A percentile compares a stretch with the other conserved stretches of the same genome.
phyloP scores from a whole-genome alignment of 192 early-diverging fungal species.

The Lobosporangium transversale region DNA sequence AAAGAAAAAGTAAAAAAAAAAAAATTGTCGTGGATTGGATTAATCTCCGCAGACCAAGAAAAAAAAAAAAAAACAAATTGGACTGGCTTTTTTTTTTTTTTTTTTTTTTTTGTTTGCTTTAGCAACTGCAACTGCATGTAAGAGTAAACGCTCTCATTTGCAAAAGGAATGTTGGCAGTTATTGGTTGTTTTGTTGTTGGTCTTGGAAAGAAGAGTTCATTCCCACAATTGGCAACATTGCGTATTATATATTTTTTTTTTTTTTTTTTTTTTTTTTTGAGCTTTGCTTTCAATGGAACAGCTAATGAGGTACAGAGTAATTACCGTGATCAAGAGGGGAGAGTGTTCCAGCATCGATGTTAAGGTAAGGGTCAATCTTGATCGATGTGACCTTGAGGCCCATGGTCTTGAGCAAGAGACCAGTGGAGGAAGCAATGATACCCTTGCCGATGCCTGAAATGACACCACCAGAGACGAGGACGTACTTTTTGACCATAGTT shows the following conservation, averaged over 20 bases:
- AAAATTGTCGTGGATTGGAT: neutral
- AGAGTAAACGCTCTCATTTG: neutral
- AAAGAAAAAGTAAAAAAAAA: neutral
- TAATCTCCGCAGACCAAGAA: slow-evolving; percentile 4
- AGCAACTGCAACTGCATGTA: neutral
- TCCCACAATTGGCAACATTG: no score
- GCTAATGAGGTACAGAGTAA: slow-evolving; percentile 1
- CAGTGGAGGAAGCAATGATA: slow-evolving; percentile 98
- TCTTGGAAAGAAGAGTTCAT: no score
- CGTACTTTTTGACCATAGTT: slow-evolving; percentile 79
- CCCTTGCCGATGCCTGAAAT: slow-evolving; percentile 99
- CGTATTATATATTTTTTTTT: no score
- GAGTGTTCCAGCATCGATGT: slow-evolving; percentile 98
- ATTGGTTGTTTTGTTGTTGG: no score
- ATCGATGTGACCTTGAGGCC: slow-evolving; percentile 96
- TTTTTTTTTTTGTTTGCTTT: neutral
- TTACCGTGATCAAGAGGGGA: slow-evolving; percentile 96
- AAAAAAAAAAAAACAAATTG: no score
- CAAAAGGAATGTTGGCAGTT: no score
- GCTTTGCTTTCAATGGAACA: neutral
- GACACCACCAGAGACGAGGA: slow-evolving; percentile 97
- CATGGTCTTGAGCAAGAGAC: slow-evolving; percentile 91
- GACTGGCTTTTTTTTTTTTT: neutral
- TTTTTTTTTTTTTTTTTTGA: neutral
- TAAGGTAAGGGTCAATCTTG: slow-evolving; percentile 99